Conservation (phyloP, 371 early-diverging fungal species). For the Mucor mucedo region DNA sequence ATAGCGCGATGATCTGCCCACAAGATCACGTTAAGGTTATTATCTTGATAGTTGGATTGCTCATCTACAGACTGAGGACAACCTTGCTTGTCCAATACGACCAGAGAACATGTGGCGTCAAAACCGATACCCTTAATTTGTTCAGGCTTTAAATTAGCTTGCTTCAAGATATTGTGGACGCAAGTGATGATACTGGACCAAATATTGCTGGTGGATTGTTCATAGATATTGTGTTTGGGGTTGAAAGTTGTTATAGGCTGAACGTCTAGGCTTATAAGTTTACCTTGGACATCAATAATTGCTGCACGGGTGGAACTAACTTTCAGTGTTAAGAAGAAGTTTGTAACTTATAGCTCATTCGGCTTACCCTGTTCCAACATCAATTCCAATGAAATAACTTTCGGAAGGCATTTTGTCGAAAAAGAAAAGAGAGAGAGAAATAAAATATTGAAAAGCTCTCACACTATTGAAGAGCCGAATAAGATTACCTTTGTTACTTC, state of each 20-base stretch:
- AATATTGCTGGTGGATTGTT: slow-evolving; percentile 74
- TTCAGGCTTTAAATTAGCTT: slow-evolving; percentile 36
- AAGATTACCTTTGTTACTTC: too few species aligned
- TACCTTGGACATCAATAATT: slow-evolving; percentile 59
- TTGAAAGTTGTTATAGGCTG: slow-evolving; percentile 52
- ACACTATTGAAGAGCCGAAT: too few species aligned
- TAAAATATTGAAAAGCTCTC: not conserved
- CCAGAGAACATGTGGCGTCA: slow-evolving; percentile 81
- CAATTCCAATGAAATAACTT: slow-evolving; percentile 68
- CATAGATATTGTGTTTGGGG: slow-evolving; percentile 62
- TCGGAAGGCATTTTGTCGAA: not conserved
- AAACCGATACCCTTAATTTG: slow-evolving; percentile 72
- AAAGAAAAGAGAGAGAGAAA: not conserved
- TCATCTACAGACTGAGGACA: slow-evolving; percentile 59
- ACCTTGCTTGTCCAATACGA: slow-evolving; percentile 58
- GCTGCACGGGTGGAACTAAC: slow-evolving; percentile 65
- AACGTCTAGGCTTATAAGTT: slow-evolving; percentile 53
- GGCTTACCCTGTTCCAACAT: slow-evolving; percentile 73
- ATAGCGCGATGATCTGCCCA: slow-evolving; percentile 82
- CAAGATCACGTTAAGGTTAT: slow-evolving; percentile 66
- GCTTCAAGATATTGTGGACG: slow-evolving; percentile 45
- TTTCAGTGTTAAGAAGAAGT: not conserved
- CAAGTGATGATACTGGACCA: slow-evolving; percentile 64
- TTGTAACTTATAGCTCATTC: not conserved
- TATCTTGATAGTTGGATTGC: slow-evolving; percentile 40